Evolutionary conservation across 305 asterid species (phyloP).

Genomic region (Rubia balearica): DNA sequence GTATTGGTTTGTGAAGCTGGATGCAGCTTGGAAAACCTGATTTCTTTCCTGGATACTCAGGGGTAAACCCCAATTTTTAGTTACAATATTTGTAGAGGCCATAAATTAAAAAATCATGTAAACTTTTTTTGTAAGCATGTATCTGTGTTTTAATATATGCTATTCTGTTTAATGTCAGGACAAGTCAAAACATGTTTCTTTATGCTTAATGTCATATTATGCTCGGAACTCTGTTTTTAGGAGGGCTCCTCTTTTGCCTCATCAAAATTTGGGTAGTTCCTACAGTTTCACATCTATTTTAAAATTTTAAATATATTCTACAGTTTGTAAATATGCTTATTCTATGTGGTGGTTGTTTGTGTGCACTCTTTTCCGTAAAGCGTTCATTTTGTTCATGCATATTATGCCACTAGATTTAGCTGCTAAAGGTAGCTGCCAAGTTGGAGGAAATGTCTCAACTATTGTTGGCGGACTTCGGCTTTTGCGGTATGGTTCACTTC

Average conservation of each 20-base stretch:
- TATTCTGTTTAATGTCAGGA: neutral
- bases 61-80: conserved; percentile 44
- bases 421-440: conserved; percentile 99
- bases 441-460: conserved; percentile 95
- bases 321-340: conserved; percentile 2
- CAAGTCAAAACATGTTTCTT: neutral
- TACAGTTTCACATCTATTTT: neutral
- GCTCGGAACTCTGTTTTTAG: neutral
- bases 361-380: neutral
- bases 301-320: neutral
- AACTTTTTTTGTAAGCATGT: neutral
- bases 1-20: conserved; percentile 98
- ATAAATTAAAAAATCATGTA: neutral
- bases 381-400: conserved; percentile 46
- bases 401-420: conserved; percentile 98
- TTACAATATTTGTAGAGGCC: neutral
- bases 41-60: conserved; percentile 72
- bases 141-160: neutral
- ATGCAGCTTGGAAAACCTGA: conserved; percentile 95
- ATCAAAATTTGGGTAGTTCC: conserved; percentile 1
- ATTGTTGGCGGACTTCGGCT: conserved; percentile 99
- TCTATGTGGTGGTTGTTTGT: neutral
- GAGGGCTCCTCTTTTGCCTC: conserved; percentile 6
- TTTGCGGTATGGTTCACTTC: conserved; percentile 92
- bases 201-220: neutral